Conservation (phyloP, 306 rosid genomes). For the Dalbergia oliveri region DNA sequence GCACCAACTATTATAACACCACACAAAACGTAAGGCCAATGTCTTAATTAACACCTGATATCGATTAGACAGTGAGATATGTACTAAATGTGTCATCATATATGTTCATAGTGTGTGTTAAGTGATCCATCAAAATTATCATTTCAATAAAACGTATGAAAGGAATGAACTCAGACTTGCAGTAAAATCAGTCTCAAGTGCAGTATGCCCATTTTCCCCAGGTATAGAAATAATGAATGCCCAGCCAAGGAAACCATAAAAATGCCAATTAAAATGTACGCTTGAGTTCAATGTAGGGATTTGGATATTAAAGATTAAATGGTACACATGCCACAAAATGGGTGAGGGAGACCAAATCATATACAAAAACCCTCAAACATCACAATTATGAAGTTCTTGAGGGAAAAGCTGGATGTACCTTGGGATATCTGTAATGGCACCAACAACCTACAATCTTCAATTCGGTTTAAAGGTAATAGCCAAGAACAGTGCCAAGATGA, state of each 20-base stretch:
- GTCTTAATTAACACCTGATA: background rate
- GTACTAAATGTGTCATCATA: background rate
- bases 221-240: background rate
- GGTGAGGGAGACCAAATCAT: background rate
- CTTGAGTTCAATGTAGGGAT: background rate
- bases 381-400: slow-evolving; percentile 9
- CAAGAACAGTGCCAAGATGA: slow-evolving; percentile 5
- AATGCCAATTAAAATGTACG: background rate
- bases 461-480: background rate
- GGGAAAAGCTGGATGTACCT: slow-evolving; percentile 29
- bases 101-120: background rate
- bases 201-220: background rate
- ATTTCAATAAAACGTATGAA: background rate
- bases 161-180: slow-evolving; percentile 1
- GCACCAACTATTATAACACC: slow-evolving; percentile 12
- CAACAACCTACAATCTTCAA: slow-evolving; percentile 24
- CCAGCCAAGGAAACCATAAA: background rate
- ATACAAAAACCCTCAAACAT: too few species aligned
- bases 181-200: background rate
- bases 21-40: background rate
- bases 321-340: slow-evolving; percentile 31
- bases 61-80: background rate
- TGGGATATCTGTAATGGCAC: slow-evolving; percentile 36
- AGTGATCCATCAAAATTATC: too few species aligned
- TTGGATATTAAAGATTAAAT: slow-evolving; percentile 26